Percentiles rank a stretch among this genome's conserved stretches.
These are phyloP conservation scores for Thuja plicata DNA, from an alignment of 83 land plant species.

Conservation along the genomic window DNA sequence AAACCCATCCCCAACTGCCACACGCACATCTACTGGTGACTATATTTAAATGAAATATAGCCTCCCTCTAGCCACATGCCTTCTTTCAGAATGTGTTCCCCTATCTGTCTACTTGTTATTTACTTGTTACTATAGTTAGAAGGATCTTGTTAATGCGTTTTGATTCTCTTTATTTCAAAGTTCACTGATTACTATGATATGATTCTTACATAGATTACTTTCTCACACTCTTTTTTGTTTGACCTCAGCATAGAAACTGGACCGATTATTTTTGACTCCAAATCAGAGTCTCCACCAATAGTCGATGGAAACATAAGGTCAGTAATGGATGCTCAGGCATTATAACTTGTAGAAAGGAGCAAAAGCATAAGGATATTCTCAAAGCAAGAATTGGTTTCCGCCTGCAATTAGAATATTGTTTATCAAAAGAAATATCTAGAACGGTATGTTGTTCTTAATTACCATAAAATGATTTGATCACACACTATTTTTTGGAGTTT, in stretches of 20 bases:
- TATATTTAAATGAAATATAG: neutral
- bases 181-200: neutral
- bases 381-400: neutral
- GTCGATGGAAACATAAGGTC: conserved; percentile 93
- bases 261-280: conserved; percentile 52
- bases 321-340: neutral
- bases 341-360: neutral
- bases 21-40: neutral
- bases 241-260: neutral
- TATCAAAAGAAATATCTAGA: neutral
- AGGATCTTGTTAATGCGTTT: neutral
- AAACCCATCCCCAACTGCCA: neutral
- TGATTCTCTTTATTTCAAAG: neutral
- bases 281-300: conserved; percentile 60
- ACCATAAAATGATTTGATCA: neutral
- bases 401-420: neutral
- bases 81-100: neutral
- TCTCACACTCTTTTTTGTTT: neutral
- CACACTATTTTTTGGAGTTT: neutral
- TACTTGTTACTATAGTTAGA: neutral
- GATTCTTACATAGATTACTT: neutral
- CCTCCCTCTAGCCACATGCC: neutral
- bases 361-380: neutral
- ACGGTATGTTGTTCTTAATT: neutral
- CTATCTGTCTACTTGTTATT: neutral